Conservation (phyloP, 441 rosid genomes). For the Populus tomentosa region DNA sequence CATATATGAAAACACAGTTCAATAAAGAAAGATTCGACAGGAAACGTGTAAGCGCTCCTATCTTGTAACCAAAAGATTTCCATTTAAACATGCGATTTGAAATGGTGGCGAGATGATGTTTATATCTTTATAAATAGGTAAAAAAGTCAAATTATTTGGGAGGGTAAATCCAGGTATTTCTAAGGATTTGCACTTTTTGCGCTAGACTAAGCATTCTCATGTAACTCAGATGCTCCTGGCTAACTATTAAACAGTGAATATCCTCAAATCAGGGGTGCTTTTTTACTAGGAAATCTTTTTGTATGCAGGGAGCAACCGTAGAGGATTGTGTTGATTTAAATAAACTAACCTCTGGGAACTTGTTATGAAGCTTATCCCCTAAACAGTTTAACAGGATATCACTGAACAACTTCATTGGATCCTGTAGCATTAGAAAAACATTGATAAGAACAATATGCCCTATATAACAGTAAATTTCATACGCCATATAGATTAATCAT, state of each 20-base stretch:
- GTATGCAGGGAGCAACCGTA: background rate
- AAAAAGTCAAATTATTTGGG: background rate
- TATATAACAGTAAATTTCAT: background rate
- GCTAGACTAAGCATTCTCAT: background rate
- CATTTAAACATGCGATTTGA: background rate
- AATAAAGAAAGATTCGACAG: background rate
- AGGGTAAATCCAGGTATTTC: background rate
- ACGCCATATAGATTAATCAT: constrained; percentile 11
- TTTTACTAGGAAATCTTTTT: background rate
- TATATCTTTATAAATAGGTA: background rate
- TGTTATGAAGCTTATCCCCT: constrained; percentile 28
- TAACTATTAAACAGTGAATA: no score
- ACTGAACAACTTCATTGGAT: constrained; percentile 36
- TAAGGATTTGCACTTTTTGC: background rate
- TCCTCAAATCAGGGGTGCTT: background rate
- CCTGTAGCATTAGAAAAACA: constrained; percentile 38
- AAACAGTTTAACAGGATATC: constrained; percentile 47
- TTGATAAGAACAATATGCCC: background rate
- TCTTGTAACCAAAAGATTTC: background rate
- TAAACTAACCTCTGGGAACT: constrained; percentile 51
- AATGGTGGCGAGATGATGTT: background rate
- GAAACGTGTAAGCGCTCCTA: background rate
- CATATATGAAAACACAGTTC: background rate
- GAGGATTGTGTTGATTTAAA: background rate
- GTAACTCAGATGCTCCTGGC: no score